Conservation (phyloP, 192 early-diverging fungal genomes). For the Dissophora ornata region DNA sequence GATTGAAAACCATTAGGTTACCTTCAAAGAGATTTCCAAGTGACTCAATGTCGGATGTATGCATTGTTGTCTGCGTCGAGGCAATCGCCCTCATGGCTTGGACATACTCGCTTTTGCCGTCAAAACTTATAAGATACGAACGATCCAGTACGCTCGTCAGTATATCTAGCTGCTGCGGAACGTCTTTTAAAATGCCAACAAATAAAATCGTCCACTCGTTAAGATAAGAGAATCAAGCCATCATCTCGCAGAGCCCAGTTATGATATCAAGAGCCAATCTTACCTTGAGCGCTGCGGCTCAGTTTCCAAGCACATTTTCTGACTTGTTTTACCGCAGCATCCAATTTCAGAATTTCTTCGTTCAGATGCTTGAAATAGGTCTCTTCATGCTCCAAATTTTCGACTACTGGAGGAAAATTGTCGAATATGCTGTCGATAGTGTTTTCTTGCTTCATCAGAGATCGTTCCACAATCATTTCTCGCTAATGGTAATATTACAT, state of each 20-base stretch:
- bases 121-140: conserved; percentile 28
- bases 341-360: conserved; percentile 46
- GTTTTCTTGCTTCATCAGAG: conserved; percentile 54
- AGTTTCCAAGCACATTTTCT: conserved; percentile 30
- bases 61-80: conserved; percentile 39
- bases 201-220: too few species aligned
- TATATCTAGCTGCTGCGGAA: conserved; percentile 41
- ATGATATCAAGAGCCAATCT: too few species aligned
- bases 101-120: conserved; percentile 25
- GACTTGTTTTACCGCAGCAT: conserved; percentile 28
- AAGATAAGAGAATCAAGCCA: too few species aligned
- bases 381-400: conserved; percentile 55
- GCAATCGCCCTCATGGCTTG: conserved; percentile 27
- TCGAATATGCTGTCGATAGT: conserved; percentile 56
- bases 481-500: too few species aligned
- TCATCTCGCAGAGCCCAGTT: too few species aligned
- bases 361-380: conserved; percentile 55
- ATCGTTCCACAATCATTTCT: conserved; percentile 47
- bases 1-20: background rate
- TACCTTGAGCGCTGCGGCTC: conserved; percentile 49
- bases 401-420: conserved; percentile 25
- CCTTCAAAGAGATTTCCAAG: conserved; percentile 52
- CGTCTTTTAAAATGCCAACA: conserved; percentile 46
- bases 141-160: conserved; percentile 21
- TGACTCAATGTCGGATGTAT: conserved; percentile 47